phyloP scores from a whole-genome alignment of 805 yeast species.

The Wickerhamomyces silvicola region DNA sequence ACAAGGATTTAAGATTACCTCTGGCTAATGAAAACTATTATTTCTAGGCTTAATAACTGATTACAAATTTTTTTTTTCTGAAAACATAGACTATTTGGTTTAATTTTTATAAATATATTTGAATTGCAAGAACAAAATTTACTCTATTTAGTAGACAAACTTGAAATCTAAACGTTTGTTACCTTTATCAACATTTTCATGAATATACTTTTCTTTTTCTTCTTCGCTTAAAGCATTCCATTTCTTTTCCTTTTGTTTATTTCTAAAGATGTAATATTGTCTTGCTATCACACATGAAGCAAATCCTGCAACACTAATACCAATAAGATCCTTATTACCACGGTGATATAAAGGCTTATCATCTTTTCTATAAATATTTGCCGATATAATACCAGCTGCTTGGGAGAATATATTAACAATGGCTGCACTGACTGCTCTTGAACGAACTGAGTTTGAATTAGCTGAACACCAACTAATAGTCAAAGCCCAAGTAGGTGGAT shows the following conservation, averaged over 20 bases:
- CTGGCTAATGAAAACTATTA: too few species aligned
- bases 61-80: not conserved
- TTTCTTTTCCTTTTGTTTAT: conserved; percentile 27
- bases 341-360: conserved; percentile 53
- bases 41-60: too few species aligned
- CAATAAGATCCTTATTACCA: conserved; percentile 43
- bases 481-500: not conserved
- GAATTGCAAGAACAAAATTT: not conserved
- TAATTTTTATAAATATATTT: too few species aligned
- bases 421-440: conserved; percentile 57
- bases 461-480: conserved; percentile 40
- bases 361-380: conserved; percentile 47
- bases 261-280: conserved; percentile 20
- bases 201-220: conserved; percentile 41
- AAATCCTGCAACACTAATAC: conserved; percentile 27
- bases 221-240: conserved; percentile 48
- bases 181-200: conserved; percentile 44
- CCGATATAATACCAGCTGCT: conserved; percentile 44
- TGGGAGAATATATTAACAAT: conserved; percentile 59
- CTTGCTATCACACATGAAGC: conserved; percentile 21
- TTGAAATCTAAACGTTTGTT: conserved; percentile 49
- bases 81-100: too few species aligned
- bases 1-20: too few species aligned
- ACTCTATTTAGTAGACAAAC: conserved; percentile 22
- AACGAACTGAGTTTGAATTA: conserved; percentile 51